phyloP scores from a whole-genome alignment of 163 green algal genomes.

The Trebouxia gelatinosa region DNA sequence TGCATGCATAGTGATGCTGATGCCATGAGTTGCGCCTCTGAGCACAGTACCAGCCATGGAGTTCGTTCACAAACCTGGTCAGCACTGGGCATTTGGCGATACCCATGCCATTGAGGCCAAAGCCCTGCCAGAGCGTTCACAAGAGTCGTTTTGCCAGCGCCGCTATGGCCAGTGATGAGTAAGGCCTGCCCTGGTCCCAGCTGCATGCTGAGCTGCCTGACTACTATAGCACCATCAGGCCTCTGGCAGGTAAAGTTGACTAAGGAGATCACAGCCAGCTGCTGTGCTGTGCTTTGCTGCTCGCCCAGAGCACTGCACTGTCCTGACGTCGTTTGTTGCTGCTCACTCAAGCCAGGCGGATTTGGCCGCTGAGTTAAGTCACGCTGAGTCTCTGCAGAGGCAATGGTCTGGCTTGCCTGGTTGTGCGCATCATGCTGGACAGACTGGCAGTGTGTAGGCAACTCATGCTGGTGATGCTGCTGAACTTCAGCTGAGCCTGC shows the following conservation, averaged over 20 bases:
- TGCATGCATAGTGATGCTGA: too few species aligned
- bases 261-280: background rate
- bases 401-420: too few species aligned
- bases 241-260: background rate
- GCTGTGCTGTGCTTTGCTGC: background rate
- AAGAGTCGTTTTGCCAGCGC: constrained; percentile 39
- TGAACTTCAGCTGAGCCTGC: too few species aligned
- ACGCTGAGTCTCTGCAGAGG: background rate
- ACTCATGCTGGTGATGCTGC: too few species aligned
- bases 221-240: background rate
- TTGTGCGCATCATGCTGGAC: too few species aligned
- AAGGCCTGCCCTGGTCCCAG: background rate
- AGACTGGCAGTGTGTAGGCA: too few species aligned
- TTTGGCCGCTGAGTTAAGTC: background rate
- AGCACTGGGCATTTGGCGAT: background rate
- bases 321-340: background rate
- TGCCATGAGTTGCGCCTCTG: too few species aligned
- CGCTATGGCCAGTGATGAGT: constrained; percentile 3
- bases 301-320: background rate
- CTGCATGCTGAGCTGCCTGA: background rate
- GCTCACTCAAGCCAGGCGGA: background rate
- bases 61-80: too few species aligned
- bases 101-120: background rate
- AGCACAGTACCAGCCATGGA: too few species aligned
- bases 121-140: constrained; percentile 18